Evolutionary conservation across 2,329 filamentous ascomycete genomes (phyloP), one percentile per base, ranked within the genome.

Genomic region (Blumeriella jaapii): DNA sequence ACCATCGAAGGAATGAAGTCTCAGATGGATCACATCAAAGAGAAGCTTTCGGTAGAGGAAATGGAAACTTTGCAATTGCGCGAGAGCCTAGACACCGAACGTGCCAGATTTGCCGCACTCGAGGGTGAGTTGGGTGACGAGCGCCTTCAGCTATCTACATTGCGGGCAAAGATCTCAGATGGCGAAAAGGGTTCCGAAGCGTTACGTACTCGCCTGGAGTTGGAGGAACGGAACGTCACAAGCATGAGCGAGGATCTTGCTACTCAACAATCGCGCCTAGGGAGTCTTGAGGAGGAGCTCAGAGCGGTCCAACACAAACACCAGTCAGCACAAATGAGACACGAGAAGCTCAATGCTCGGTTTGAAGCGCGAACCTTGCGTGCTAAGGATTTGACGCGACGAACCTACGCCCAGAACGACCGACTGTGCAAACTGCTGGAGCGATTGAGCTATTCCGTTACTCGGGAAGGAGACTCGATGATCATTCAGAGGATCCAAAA

Each of bases 161-260:
- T 93, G 14, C 74, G 82, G 38, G 63, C 65, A 11, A 81, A 80
- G 55, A 78, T 93, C 52, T 74, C 81, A 1, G 81, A 87, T 45
- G 86, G 84, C 11, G 84, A 91, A 57, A 86, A 78, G 3, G 85
- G 85, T 4, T 86, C 84, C 0, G 83, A 87, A 56, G 76, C 74
- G 17, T 61, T 94, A 36, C 76, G 82, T 36, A 79, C 78, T 57
- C 73, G 77, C 36, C 67, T 93, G 3, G 74, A 78, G 26, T 81
- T 84, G 38, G 79, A 86, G 50, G 84, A 93, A 57, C 66, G 64
- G 39, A 82, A 76, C 56, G 71, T 83, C 3, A 69, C 70, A 14
- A 67, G 65, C 9, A 61, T 93, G 17, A 71, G 74, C 2, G 73
- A 83, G 47, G 74, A 84, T 50, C 65, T 93, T 13, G 77, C 79